phyloP scores from a whole-genome alignment of 1,139 yeast genomes.

The Diutina scorzettiae region DNA sequence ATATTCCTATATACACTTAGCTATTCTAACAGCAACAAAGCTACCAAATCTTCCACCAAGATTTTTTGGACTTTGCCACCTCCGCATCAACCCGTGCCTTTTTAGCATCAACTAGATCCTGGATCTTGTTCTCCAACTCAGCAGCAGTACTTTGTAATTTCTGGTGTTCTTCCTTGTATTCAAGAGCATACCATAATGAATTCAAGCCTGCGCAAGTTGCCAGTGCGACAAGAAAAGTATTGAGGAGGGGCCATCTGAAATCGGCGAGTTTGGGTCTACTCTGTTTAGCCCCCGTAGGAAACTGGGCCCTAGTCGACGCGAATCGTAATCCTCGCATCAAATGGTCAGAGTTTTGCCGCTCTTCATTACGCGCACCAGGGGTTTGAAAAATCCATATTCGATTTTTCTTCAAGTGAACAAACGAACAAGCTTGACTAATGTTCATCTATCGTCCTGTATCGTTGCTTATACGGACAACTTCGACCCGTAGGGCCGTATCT shows the following conservation, averaged over 20 bases:
- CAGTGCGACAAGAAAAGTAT: constrained; percentile 30
- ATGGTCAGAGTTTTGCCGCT: no score
- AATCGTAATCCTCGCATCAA: no score
- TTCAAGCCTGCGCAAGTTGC: constrained; percentile 28
- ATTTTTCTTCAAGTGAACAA: no score
- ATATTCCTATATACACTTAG: no score
- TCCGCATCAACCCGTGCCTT: constrained; percentile 11
- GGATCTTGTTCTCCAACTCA: constrained; percentile 21
- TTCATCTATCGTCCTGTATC: no score
- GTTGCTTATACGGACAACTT: no score
- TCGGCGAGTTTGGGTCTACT: constrained; percentile 25
- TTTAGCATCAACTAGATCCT: constrained; percentile 20
- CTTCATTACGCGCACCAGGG: no score
- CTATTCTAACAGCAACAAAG: not conserved
- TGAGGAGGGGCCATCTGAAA: constrained; percentile 27
- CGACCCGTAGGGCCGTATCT: no score
- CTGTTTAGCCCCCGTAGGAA: constrained; percentile 10
- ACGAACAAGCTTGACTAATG: no score
- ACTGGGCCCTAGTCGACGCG: no score
- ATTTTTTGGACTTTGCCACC: not conserved
- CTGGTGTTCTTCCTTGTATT: constrained; percentile 19
- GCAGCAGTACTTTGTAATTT: constrained; percentile 16
- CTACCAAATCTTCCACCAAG: constrained; percentile 5
- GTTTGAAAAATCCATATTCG: no score
- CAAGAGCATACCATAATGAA: constrained; percentile 21